Evolutionary conservation across 345 rosid species (phyloP).

Genomic region (Brassica rapa): DNA sequence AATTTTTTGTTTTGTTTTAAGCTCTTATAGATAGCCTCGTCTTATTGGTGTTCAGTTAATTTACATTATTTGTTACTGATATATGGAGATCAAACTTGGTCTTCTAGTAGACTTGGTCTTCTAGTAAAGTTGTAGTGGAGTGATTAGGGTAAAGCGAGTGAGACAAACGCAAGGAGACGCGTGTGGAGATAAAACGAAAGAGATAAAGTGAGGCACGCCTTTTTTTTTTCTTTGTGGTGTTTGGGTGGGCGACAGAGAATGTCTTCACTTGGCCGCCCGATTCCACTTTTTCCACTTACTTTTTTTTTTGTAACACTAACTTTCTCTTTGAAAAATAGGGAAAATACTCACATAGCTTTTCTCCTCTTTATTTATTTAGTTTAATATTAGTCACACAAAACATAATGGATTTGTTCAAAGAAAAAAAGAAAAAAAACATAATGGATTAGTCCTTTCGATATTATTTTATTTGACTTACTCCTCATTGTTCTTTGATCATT

Average conservation of each 20-base stretch:
- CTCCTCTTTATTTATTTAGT: not conserved
- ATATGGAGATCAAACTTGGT: not conserved
- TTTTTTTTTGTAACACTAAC: not conserved
- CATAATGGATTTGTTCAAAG: not conserved
- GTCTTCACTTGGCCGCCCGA: conserved; percentile 43
- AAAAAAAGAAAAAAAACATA: not conserved
- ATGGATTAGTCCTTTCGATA: conserved; percentile 16
- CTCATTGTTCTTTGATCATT: not conserved
- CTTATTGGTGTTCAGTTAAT: not conserved
- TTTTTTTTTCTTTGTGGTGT: conserved; percentile 30
- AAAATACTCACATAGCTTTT: not conserved
- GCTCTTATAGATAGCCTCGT: not conserved
- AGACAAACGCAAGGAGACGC: not conserved
- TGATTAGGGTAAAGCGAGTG: conserved; percentile 2
- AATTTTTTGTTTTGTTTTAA: no score
- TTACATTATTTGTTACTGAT: not conserved
- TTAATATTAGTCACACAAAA: not conserved
- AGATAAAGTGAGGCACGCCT: conserved; percentile 34
- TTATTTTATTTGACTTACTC: conserved; percentile 30
- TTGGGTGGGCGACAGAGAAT: conserved; percentile 43
- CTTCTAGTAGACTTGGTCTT: not conserved
- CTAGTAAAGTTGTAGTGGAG: not conserved
- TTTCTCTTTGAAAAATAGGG: not conserved
- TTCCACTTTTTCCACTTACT: conserved; percentile 20
- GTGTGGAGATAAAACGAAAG: conserved; percentile 10